Base-by-base conservation (phyloP, 441 rosid species). In the Pelargonium cotyledonis region DNA sequence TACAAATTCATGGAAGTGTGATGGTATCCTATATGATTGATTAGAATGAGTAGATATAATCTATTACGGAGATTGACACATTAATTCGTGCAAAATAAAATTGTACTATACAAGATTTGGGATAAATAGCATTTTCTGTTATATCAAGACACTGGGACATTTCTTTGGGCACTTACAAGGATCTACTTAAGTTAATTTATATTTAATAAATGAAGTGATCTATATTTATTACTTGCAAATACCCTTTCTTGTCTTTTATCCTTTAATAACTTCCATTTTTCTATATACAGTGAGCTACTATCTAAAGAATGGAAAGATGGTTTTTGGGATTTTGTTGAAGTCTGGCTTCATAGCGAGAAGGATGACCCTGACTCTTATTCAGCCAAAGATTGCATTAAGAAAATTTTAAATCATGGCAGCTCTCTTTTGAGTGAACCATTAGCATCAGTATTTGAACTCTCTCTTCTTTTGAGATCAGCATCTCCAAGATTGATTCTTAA, bases 401-500 rank as follows among this genome's bases (percentile, higher is more conserved):
- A 78, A 78, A 88, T 95, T 77, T 43, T 83, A 26, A 80, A 80
- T 58, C 86, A 77, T 65, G 91, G 88, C 2, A 74, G 79, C 14
- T 80, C 83, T 49, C 73, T 90, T 58, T 75, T 92, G 61, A 79
- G 88, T 75, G 87, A 79, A 51, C 79, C 87, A 8, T 78, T 92
- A 81, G 86, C 89, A 60, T 81, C 96, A 4, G 82, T 95, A 0
- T 88, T 88, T 76, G 89, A 88, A 75, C 89, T 92, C 85, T 95
- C 99, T 31, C 91, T 95, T 69, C 81, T 80, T 44, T 68, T 95
- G 73, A 90, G 98, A 85, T 89, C 96, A 11, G 94, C 98, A 9
- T 92, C 99, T 21, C 95, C 99, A 0, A 81, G 89, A 78, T 81
- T 90, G 80, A 95, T 92, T 78, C 95, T 95, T 61, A 90, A 88